phyloP scores from a whole-genome alignment of 2,329 filamentous ascomycete species.

The Pseudogymnoascus sp. region DNA sequence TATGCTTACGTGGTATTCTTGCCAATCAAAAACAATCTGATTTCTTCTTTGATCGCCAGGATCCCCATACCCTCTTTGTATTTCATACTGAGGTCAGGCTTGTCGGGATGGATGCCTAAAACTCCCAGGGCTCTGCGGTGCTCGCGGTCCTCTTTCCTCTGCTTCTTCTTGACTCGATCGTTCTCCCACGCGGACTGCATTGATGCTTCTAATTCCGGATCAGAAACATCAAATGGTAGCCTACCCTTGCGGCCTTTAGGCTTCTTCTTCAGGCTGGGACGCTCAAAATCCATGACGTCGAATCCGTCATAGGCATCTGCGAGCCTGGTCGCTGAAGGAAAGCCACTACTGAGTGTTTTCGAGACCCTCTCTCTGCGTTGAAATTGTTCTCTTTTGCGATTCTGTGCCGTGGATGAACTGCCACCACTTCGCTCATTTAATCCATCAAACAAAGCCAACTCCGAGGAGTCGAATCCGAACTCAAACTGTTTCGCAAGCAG shows the following conservation, averaged over 20 bases:
- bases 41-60: constrained; percentile 63
- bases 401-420: background rate
- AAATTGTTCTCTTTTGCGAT: constrained; percentile 1
- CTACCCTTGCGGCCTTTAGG: constrained; percentile 54
- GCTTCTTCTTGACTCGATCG: constrained; percentile 64
- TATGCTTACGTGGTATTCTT: constrained; percentile 51
- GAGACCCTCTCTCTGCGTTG: constrained; percentile 19
- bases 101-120: constrained; percentile 39
- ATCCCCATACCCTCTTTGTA: constrained; percentile 67
- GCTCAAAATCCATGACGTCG: constrained; percentile 78
- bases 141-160: constrained; percentile 63
- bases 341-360: constrained; percentile 30
- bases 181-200: constrained; percentile 56
- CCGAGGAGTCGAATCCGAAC: constrained; percentile 52
- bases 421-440: constrained; percentile 25
- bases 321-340: constrained; percentile 48
- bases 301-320: constrained; percentile 56
- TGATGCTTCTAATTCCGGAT: constrained; percentile 58
- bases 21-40: constrained; percentile 62
- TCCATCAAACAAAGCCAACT: constrained; percentile 51
- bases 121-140: constrained; percentile 58
- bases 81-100: constrained; percentile 55
- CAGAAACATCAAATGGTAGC: constrained; percentile 48
- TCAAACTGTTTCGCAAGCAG: constrained; percentile 56
- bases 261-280: constrained; percentile 58